Base-by-base conservation (phyloP, 768 basidiomycete genomes). In the Phylloporus rhodoxanthus region DNA sequence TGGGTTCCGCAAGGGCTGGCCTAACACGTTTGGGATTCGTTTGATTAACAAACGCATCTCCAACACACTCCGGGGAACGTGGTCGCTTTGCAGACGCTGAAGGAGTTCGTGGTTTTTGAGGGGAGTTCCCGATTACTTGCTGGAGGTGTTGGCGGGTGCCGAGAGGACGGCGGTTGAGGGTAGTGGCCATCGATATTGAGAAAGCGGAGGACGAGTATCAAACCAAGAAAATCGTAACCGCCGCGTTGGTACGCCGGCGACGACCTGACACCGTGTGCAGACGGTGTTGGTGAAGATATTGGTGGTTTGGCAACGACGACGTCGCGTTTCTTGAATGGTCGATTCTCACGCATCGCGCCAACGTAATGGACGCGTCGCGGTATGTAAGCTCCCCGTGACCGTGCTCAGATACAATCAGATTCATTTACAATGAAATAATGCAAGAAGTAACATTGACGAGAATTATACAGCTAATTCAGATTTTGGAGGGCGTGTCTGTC, bases 11-110 rank as follows among this genome's bases (percentile, higher is more conserved):
- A 25, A 57, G 54, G 23, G 59, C 54, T 20, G 73, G 61, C 60
- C 69, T 79, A 44, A 66, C 67, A 17, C 81, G 78, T 61, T 83
- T 83, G 5, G 64, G 47, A 45, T 59, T 55, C 32, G 60, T 46
- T 32, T 64, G 63, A 9, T 47, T 36, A 45, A 51, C 32, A n/a
- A 42, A 51, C 17, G 41, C 47, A 14, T 78, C 77, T 33, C 53
- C 65, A 29, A 46, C 30, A 14, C 67, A 71, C 43, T 81, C 80
- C 25, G 79, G 80, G 15, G 80, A 80, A 48, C 70, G 75, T 41
- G 76, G 66, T 23, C 77, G 75, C 61, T 79, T 80, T 44, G 60
- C 55, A 40, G 71, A 62, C n/a, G 59, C 47, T 11, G 68, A 61
- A 20, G 66, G 59, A 40, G 61, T 63, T 48, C 63, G 66, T 42